Percentiles rank a stretch among this genome's conserved stretches.
These are phyloP conservation scores for Paracoccidioides brasiliensis DNA, from an alignment of 2,329 filamentous ascomycete species.

Conservation along the genomic window DNA sequence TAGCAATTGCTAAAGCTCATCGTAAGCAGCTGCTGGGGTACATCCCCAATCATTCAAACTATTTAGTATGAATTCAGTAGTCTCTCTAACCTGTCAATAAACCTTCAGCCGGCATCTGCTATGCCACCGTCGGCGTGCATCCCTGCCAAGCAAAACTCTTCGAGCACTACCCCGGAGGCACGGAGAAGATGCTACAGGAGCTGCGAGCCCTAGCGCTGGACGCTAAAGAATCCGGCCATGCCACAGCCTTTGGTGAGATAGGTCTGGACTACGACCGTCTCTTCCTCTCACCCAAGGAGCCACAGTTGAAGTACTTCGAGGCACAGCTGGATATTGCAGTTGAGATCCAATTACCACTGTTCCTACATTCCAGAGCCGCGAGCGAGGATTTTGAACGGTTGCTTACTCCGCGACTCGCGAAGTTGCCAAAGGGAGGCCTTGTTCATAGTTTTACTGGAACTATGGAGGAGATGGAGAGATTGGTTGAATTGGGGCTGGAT, in stretches of 20 bases:
- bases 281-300: slow-evolving; percentile 62
- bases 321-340: slow-evolving; percentile 69
- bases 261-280: slow-evolving; percentile 93
- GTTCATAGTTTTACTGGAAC: slow-evolving; percentile 95
- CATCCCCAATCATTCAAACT: no score
- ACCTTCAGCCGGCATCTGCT: slow-evolving; percentile 59
- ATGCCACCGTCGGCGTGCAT: slow-evolving; percentile 84
- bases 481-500: slow-evolving; percentile 70
- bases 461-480: slow-evolving; percentile 64
- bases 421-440: slow-evolving; percentile 61
- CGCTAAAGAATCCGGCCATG: slow-evolving; percentile 45
- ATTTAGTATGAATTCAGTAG: no score
- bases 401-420: slow-evolving; percentile 49
- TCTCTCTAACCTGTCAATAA: not conserved
- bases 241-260: slow-evolving; percentile 82
- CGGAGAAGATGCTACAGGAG: slow-evolving; percentile 36
- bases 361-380: slow-evolving; percentile 82
- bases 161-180: slow-evolving; percentile 41
- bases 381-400: slow-evolving; percentile 70
- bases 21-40: slow-evolving; percentile 39
- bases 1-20: slow-evolving; percentile 60
- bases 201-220: slow-evolving; percentile 53
- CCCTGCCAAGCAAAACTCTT: slow-evolving; percentile 79
- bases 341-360: slow-evolving; percentile 68
- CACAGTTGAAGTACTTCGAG: slow-evolving; percentile 75